Evolutionary conservation across 2,329 filamentous ascomycete species (phyloP).

Genomic region (Aspergillus ochraceus): DNA sequence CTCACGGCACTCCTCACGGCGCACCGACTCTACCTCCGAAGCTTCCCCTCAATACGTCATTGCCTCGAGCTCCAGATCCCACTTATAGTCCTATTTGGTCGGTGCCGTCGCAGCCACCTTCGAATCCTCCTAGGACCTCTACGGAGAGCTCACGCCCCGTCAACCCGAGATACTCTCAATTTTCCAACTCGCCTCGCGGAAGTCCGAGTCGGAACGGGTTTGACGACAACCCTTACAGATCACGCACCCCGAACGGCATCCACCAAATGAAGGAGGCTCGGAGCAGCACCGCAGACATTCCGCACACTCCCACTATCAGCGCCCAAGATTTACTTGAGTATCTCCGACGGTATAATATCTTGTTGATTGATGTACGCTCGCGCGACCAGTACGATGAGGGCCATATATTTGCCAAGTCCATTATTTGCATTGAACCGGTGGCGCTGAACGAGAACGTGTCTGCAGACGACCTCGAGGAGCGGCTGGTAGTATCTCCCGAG

Average conservation of each 20-base stretch:
- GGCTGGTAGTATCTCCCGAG: constrained; percentile 49
- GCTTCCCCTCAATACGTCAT: constrained; percentile 40
- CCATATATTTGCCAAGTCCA: constrained; percentile 79
- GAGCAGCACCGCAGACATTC: constrained; percentile 50
- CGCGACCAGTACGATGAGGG: constrained; percentile 82
- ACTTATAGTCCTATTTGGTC: constrained; percentile 49
- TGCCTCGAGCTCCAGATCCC: constrained; percentile 50
- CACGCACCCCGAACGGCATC: constrained; percentile 45
- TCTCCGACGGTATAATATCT: constrained; percentile 64
- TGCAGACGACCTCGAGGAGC: constrained; percentile 60
- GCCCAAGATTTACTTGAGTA: constrained; percentile 71
- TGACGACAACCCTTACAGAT: constrained; percentile 46
- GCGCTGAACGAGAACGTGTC: constrained; percentile 67
- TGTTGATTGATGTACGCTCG: constrained; percentile 82
- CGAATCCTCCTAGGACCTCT: constrained; percentile 42
- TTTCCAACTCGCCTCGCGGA: constrained; percentile 32
- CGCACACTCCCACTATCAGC: constrained; percentile 62
- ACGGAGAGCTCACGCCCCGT: constrained; percentile 42
- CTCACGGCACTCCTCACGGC: constrained; percentile 32
- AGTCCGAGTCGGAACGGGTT: constrained; percentile 35
- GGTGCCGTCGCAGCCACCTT: constrained; percentile 38
- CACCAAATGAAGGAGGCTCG: constrained; percentile 38
- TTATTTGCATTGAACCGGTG: constrained; percentile 89
- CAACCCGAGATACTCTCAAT: constrained; percentile 38
- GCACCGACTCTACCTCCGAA: constrained; percentile 45